Conservation (phyloP, 2,329 filamentous ascomycete genomes). For the Curvularia spicifera region DNA sequence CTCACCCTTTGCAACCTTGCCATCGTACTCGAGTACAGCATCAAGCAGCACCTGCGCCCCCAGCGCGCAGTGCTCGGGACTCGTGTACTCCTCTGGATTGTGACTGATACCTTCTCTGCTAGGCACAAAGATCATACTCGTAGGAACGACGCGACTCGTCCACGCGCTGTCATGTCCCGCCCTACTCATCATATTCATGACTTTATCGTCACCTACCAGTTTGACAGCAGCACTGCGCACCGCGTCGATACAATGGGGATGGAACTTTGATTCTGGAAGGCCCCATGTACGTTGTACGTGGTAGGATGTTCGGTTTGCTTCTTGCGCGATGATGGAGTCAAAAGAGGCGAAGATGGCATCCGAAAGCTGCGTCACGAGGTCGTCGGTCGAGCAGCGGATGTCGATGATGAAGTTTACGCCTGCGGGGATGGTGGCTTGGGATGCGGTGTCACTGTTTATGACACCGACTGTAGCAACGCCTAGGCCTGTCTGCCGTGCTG, state of each 20-base stretch:
- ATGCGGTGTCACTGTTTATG: conserved; percentile 37
- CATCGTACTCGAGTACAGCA: conserved; percentile 15
- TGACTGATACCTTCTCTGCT: conserved; percentile 54
- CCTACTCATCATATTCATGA: conserved; percentile 38
- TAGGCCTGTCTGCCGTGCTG: conserved; percentile 24
- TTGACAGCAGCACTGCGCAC: conserved; percentile 29
- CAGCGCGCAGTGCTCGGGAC: conserved; percentile 52
- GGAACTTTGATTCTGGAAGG: conserved; percentile 35
- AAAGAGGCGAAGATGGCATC: conserved; percentile 29
- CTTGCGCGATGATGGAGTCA: conserved; percentile 28
- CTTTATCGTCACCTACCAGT: conserved; percentile 24
- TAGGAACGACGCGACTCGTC: conserved; percentile 37
- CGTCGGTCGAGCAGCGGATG: conserved; percentile 36
- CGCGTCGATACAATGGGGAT: conserved; percentile 29
- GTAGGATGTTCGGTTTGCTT: conserved; percentile 33
- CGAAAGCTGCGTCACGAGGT: conserved; percentile 34
- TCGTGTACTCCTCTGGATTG: conserved; percentile 53
- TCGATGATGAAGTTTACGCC: conserved; percentile 40
- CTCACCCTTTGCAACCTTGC: not conserved
- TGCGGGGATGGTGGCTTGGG: conserved; percentile 39
- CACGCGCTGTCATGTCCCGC: conserved; percentile 40
- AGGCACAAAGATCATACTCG: conserved; percentile 55
- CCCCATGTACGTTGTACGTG: conserved; percentile 34
- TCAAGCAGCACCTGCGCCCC: conserved; percentile 57
- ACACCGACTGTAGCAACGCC: conserved; percentile 42